Percentiles rank a stretch among this genome's conserved stretches.
phyloP scores from a whole-genome alignment of 805 yeast species.

The Saturnispora bothae region DNA sequence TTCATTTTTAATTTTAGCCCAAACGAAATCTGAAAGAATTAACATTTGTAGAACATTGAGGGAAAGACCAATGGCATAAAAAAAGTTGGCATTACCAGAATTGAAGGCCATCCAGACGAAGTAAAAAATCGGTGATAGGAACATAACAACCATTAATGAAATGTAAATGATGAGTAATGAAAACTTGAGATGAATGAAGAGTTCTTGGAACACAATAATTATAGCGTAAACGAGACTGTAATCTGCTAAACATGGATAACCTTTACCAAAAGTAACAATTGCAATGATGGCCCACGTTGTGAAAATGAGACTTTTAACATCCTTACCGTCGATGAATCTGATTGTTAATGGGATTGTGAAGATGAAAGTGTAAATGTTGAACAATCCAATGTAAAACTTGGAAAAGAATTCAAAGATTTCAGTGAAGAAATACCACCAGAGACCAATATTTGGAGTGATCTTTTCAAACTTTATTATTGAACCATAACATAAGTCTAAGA shows the following conservation, averaged over 20 bases:
- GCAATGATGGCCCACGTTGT: slow-evolving; percentile 31
- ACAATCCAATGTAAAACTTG: slow-evolving; percentile 72
- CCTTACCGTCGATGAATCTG: slow-evolving; percentile 34
- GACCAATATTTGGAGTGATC: slow-evolving; percentile 80
- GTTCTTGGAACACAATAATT: slow-evolving; percentile 22
- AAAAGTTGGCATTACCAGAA: slow-evolving; percentile 92
- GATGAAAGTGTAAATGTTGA: slow-evolving; percentile 61
- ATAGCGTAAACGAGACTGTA: slow-evolving; percentile 33
- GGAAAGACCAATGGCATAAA: slow-evolving; percentile 84
- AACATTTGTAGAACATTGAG: slow-evolving; percentile 63
- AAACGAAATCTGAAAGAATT: slow-evolving; percentile 62
- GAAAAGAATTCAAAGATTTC: slow-evolving; percentile 89
- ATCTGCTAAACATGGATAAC: slow-evolving; percentile 83
- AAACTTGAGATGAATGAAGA: slow-evolving; percentile 21
- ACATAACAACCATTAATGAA: slow-evolving; percentile 26
- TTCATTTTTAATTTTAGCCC: slow-evolving; percentile 69
- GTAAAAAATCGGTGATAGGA: slow-evolving; percentile 80
- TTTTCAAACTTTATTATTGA: slow-evolving; percentile 51
- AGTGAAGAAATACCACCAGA: slow-evolving; percentile 98
- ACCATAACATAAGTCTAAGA: slow-evolving; percentile 47
- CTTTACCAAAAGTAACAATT: slow-evolving; percentile 51
- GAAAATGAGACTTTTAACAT: slow-evolving; percentile 20
- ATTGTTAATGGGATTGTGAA: slow-evolving; percentile 68
- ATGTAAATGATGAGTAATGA: slow-evolving; percentile 22
- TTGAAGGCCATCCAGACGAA: slow-evolving; percentile 91